Conservation (phyloP, 1,284 basidiomycete species). For the Tylopilus orsonianus region DNA sequence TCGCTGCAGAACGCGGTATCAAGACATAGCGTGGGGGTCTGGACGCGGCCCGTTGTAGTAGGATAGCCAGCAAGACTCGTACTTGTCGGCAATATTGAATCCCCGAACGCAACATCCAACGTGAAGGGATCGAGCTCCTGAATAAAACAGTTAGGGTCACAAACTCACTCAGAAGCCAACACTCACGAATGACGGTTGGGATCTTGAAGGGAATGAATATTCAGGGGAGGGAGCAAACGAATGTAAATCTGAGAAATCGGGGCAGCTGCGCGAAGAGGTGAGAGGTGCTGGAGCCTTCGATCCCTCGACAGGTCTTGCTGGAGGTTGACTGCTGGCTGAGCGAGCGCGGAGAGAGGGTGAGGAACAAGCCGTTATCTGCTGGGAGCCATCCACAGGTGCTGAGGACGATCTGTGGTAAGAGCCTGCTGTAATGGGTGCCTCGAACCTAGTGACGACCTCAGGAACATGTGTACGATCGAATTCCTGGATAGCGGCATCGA, state of each 20-base stretch:
- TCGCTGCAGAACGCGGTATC: conserved; percentile 26
- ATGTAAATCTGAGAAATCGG: conserved; percentile 27
- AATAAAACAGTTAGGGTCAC: conserved; percentile 6
- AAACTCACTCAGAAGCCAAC: not conserved
- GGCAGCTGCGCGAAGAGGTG: conserved; percentile 26
- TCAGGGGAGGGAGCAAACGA: conserved; percentile 30
- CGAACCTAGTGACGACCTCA: conserved; percentile 66
- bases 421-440: conserved; percentile 66
- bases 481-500: conserved; percentile 70
- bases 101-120: conserved; percentile 29
- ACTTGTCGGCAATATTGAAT: conserved; percentile 27
- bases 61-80: conserved; percentile 25
- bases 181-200: conserved; percentile 52
- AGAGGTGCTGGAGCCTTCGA: conserved; percentile 12
- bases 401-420: conserved; percentile 54
- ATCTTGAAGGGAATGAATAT: conserved; percentile 37
- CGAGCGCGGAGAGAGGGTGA: conserved; percentile 20
- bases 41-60: conserved; percentile 22
- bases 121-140: conserved; percentile 32
- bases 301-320: conserved; percentile 1
- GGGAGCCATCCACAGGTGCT: conserved; percentile 37
- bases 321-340: conserved; percentile 29
- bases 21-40: conserved; percentile 30
- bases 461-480: conserved; percentile 69
- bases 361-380: conserved; percentile 10